Evolutionary conservation across 2,329 filamentous ascomycete species (phyloP).

Genomic region (Cladosporium sphaerospermum): DNA sequence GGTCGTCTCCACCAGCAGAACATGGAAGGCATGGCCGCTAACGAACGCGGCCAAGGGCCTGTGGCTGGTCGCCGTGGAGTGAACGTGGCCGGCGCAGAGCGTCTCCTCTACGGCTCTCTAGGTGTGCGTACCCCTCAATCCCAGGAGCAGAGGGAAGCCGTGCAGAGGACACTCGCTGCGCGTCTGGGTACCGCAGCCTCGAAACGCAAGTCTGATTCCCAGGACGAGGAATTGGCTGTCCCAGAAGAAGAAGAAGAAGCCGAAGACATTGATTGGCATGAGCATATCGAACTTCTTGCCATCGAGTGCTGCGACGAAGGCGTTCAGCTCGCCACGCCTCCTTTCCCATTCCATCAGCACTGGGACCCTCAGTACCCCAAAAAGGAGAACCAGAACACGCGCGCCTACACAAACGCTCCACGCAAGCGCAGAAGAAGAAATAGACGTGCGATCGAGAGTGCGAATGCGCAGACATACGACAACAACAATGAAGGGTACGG

Average conservation of each 20-base stretch:
- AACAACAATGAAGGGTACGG: conserved; percentile 29
- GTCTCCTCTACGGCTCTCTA: conserved; percentile 66
- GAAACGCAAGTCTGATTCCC: neutral
- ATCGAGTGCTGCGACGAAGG: conserved; percentile 77
- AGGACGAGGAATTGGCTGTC: conserved; percentile 16
- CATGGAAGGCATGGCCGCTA: neutral
- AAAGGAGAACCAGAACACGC: conserved; percentile 22
- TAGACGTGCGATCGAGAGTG: conserved; percentile 28
- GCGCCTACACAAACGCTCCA: conserved; percentile 32
- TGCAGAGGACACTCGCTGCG: conserved; percentile 48
- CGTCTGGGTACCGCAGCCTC: conserved; percentile 8
- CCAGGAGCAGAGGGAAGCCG: conserved; percentile 59
- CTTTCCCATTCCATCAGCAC: conserved; percentile 77
- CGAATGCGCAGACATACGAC: conserved; percentile 45
- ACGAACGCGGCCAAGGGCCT: neutral
- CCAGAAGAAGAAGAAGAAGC: conserved; percentile 11
- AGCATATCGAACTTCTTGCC: conserved; percentile 66
- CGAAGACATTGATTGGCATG: conserved; percentile 53
- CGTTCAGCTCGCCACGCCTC: conserved; percentile 64
- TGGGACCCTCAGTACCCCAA: conserved; percentile 73
- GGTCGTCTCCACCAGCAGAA: neutral
- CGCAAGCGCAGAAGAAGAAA: conserved; percentile 37
- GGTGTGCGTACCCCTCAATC: conserved; percentile 63
- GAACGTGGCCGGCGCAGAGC: conserved; percentile 57
- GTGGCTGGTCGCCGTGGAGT: conserved; percentile 31